Conservation (phyloP, 2,329 filamentous ascomycete species). For the Aspergillus hiratsukae region DNA sequence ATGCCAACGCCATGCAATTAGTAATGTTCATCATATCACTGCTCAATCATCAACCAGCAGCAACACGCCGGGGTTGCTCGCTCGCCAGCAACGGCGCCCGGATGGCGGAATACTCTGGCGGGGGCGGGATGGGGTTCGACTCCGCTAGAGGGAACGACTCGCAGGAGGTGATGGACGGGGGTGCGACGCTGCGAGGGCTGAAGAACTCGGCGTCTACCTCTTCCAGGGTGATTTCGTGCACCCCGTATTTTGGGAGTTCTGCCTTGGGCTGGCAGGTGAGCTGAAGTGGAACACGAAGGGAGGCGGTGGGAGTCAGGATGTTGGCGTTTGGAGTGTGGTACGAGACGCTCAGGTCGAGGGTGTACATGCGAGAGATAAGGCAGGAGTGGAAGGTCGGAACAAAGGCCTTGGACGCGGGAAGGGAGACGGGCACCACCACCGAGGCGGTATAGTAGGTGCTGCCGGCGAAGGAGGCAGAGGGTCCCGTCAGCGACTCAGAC, state of each 20-base stretch:
- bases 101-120: neutral
- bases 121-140: neutral
- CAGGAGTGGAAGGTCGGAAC: slow-evolving; percentile 68
- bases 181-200: slow-evolving; percentile 16
- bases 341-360: slow-evolving; percentile 55
- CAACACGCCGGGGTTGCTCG: neutral
- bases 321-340: slow-evolving; percentile 48
- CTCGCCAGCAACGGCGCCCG: neutral
- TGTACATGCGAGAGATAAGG: slow-evolving; percentile 60
- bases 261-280: slow-evolving; percentile 25
- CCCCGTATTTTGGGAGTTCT: neutral
- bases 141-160: neutral
- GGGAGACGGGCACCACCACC: slow-evolving; percentile 59
- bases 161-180: slow-evolving; percentile 1
- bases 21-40: neutral
- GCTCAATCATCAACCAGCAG: neutral
- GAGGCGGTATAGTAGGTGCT: slow-evolving; percentile 56
- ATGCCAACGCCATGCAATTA: neutral
- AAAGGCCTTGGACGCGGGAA: slow-evolving; percentile 59
- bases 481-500: slow-evolving; percentile 24
- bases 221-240: slow-evolving; percentile 13
- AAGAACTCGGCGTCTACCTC: slow-evolving; percentile 20
- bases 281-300: slow-evolving; percentile 43
- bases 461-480: slow-evolving; percentile 42
- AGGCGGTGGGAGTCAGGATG: slow-evolving; percentile 36